phyloP scores from a whole-genome alignment of 805 yeast species.

The Blastobotrys americana region DNA sequence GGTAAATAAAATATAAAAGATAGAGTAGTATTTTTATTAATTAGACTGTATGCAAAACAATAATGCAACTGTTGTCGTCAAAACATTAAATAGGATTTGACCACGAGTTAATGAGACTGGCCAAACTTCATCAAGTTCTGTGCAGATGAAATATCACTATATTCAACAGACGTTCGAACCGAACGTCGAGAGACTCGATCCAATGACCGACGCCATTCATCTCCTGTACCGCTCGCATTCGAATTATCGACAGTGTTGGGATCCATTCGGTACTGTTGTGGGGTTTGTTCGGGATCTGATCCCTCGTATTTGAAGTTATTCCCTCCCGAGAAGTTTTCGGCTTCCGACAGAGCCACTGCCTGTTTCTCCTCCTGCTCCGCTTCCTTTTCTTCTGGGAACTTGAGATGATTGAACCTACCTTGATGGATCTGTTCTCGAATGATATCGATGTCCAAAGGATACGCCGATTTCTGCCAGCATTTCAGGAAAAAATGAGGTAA shows the following conservation, averaged over 20 bases:
- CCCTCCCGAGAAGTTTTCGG: not conserved
- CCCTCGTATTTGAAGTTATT: conserved; percentile 5
- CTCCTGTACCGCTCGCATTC: too few species aligned
- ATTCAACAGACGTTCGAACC: not conserved
- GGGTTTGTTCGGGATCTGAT: conserved; percentile 3
- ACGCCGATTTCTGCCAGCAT: conserved; percentile 41
- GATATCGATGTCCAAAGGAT: conserved; percentile 58
- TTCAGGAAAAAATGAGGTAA: conserved; percentile 54
- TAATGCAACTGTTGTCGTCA: too few species aligned
- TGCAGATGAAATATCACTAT: not conserved
- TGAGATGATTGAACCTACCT: conserved; percentile 37
- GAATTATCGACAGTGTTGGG: not conserved
- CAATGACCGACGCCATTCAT: conserved; percentile 3
- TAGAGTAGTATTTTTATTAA: too few species aligned
- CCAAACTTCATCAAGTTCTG: not conserved
- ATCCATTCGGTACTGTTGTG: not conserved
- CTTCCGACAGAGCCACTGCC: not conserved
- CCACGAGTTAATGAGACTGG: not conserved
- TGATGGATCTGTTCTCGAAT: conserved; percentile 47
- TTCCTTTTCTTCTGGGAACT: conserved; percentile 6
- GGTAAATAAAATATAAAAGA: too few species aligned
- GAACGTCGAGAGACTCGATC: conserved; percentile 1
- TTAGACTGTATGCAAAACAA: too few species aligned
- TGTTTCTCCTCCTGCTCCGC: conserved; percentile 1
- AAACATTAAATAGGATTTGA: too few species aligned